These are phyloP conservation scores for Cunninghamia lanceolata DNA, from an alignment of 75 land plant species.

Conservation along the genomic window DNA sequence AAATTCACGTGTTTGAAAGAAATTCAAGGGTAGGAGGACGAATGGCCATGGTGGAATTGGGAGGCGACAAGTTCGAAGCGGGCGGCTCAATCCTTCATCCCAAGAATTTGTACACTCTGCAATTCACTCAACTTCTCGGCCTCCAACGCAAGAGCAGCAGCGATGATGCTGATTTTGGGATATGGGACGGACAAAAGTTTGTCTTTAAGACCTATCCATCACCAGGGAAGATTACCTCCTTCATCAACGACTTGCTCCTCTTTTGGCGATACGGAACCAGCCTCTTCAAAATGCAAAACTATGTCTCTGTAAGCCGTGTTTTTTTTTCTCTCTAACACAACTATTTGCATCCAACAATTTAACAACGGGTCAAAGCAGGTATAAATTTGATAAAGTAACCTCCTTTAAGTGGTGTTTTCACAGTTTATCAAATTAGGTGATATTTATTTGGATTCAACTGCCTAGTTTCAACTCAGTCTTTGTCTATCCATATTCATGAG, in stretches of 20 bases:
- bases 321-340: not conserved
- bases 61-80: constrained; percentile 81
- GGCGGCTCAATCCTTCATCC: constrained; percentile 87
- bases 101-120: constrained; percentile 68
- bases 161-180: constrained; percentile 54
- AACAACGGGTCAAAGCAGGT: not conserved
- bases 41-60: constrained; percentile 67
- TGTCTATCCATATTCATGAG: too few species aligned
- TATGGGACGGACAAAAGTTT: constrained; percentile 83
- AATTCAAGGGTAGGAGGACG: constrained; percentile 74
- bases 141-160: constrained; percentile 25
- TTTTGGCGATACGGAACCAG: constrained; percentile 70
- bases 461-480: too few species aligned
- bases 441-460: too few species aligned
- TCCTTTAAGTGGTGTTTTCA: too few species aligned
- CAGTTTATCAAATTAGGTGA: too few species aligned
- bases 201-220: constrained; percentile 52
- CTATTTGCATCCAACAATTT: not conserved
- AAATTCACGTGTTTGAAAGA: constrained; percentile 65
- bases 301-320: constrained; percentile 52
- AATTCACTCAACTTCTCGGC: constrained; percentile 47
- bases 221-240: constrained; percentile 23
- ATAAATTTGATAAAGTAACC: not conserved
- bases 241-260: constrained; percentile 43
- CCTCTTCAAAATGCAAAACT: constrained; percentile 60